A percentile compares a stretch with the other conserved stretches of the same genome.
phyloP scores from a whole-genome alignment of 768 basidiomycete genomes.

The Rhodocollybia butyracea region DNA sequence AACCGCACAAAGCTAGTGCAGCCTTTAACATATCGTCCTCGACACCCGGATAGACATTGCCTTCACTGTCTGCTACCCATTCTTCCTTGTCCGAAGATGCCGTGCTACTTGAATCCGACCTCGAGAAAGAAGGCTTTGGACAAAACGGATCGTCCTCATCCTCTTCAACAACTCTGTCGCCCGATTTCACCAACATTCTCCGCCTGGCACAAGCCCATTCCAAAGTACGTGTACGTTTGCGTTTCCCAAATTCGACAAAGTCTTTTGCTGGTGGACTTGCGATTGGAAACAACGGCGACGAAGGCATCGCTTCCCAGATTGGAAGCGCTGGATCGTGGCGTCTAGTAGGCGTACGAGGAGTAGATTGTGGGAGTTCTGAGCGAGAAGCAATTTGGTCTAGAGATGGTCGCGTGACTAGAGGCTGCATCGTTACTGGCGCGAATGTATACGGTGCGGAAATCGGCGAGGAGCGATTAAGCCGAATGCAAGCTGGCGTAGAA shows the following conservation, averaged over 20 bases:
- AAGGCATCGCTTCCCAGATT: conserved; percentile 58
- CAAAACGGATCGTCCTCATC: background rate
- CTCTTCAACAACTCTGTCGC: background rate
- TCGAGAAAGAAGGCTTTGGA: background rate
- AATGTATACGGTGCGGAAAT: background rate
- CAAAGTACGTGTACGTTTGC: conserved; percentile 50
- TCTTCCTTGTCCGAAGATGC: background rate
- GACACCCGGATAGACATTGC: background rate
- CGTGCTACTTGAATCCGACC: background rate
- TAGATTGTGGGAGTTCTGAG: conserved; percentile 34
- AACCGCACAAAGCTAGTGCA: conserved; percentile 12
- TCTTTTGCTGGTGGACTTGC: conserved; percentile 48
- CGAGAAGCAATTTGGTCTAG: conserved; percentile 60
- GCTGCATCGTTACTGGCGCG: background rate
- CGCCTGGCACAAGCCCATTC: conserved; percentile 72
- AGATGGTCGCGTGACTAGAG: conserved; percentile 23
- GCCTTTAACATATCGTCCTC: conserved; percentile 11
- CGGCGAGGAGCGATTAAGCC: conserved; percentile 9
- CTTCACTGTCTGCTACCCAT: conserved; percentile 22
- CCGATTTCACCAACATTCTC: conserved; percentile 15
- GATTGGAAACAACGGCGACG: conserved; percentile 55
- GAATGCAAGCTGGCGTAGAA: conserved; percentile 15
- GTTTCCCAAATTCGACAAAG: conserved; percentile 44
- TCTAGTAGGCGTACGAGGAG: conserved; percentile 9
- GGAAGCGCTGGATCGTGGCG: conserved; percentile 27